Percentiles rank a stretch among this genome's conserved stretches.
phyloP scores from a whole-genome alignment of 805 yeast species.

The Ogataea siamensis region DNA sequence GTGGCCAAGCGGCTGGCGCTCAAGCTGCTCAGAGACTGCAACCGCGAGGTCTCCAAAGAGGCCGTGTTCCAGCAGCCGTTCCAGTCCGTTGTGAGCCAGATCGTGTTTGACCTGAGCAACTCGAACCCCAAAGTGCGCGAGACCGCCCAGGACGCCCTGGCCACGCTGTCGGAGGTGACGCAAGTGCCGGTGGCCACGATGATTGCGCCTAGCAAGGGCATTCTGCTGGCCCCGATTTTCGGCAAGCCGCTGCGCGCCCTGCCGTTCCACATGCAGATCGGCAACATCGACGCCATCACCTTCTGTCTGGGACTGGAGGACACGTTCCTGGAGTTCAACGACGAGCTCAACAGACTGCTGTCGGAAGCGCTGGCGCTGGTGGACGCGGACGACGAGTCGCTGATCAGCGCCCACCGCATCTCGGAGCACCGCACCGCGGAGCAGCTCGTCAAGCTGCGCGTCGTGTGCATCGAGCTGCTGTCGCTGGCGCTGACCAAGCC shows the following conservation, averaged over 20 bases:
- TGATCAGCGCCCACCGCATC: constrained; percentile 82
- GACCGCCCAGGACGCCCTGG: constrained; percentile 72
- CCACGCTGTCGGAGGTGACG: constrained; percentile 67
- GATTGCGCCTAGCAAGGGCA: constrained; percentile 78
- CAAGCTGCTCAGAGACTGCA: constrained; percentile 64
- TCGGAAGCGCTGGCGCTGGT: constrained; percentile 91
- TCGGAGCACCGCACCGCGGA: constrained; percentile 86
- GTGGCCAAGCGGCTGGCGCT: constrained; percentile 69
- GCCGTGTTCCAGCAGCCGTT: constrained; percentile 69
- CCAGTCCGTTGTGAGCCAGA: constrained; percentile 78
- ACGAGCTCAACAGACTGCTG: constrained; percentile 79
- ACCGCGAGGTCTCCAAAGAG: constrained; percentile 56
- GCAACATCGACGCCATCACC: constrained; percentile 95
- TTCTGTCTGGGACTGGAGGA: constrained; percentile 81
- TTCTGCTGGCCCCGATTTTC: constrained; percentile 87
- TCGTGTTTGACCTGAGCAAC: constrained; percentile 90
- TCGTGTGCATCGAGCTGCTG: constrained; percentile 81
- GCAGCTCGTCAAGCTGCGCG: constrained; percentile 81
- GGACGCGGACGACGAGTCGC: constrained; percentile 96
- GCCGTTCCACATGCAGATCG: constrained; percentile 98
- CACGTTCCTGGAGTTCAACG: constrained; percentile 81
- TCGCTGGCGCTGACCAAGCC: constrained; percentile 83
- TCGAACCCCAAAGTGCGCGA: constrained; percentile 80
- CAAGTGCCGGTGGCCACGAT: constrained; percentile 67
- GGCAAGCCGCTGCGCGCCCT: constrained; percentile 95